Conservation (phyloP, 106 monocot genomes). For the Phalaenopsis equestris region DNA sequence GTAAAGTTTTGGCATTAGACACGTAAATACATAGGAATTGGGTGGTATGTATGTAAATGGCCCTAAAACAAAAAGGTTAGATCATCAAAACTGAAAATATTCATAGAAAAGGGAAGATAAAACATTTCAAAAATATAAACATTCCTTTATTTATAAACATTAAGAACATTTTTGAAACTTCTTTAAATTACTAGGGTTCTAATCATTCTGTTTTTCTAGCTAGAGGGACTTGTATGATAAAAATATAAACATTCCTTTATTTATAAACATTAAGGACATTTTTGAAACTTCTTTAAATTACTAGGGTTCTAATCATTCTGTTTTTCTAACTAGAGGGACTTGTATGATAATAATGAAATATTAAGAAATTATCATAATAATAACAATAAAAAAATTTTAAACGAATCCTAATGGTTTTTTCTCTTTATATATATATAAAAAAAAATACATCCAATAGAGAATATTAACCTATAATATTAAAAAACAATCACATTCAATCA, state of each 20-base stretch:
- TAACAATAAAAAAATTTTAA: too few relatives aligned
- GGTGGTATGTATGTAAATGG: too few relatives aligned
- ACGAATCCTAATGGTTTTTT: too few relatives aligned
- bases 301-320: neutral
- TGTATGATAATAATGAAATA: neutral
- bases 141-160: neutral
- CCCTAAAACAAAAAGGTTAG: neutral
- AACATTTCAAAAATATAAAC: neutral
- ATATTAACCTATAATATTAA: too few relatives aligned
- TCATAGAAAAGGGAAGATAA: neutral
- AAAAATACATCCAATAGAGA: too few relatives aligned
- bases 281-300: neutral
- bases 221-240: neutral
- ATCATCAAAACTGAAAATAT: neutral
- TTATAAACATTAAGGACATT: neutral
- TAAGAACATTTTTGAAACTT: neutral
- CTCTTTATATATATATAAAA: too few relatives aligned
- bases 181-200: neutral
- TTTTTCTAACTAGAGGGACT: neutral
- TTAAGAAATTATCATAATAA: too few relatives aligned
- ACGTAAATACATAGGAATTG: too few relatives aligned
- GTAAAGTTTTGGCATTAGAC: too few relatives aligned
- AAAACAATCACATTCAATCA: too few relatives aligned
- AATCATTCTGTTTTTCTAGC: neutral
- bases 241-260: neutral